These are phyloP conservation scores for Arthrobotrys iridis DNA, from an alignment of 2,329 filamentous ascomycete genomes.

Conservation along the genomic window DNA sequence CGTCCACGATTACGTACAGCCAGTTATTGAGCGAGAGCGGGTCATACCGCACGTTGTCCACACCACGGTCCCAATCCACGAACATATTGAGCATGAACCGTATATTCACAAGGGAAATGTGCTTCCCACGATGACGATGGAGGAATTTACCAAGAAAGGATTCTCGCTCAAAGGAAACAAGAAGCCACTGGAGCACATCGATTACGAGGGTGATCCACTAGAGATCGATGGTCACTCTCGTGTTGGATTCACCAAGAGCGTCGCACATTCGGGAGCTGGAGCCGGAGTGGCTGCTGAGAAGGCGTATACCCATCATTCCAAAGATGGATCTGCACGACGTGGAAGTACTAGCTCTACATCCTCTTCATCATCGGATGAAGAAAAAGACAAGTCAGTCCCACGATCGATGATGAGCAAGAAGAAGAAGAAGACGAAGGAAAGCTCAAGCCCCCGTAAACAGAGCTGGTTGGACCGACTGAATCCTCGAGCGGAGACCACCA, in stretches of 20 bases:
- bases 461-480: slow-evolving; percentile 41
- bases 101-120: slow-evolving; percentile 73
- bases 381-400: slow-evolving; percentile 19
- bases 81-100: slow-evolving; percentile 74
- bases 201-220: slow-evolving; percentile 58
- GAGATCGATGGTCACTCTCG: slow-evolving; percentile 17
- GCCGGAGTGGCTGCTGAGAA: slow-evolving; percentile 12
- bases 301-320: slow-evolving; percentile 16
- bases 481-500: slow-evolving; percentile 17
- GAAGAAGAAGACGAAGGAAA: slow-evolving; percentile 10
- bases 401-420: slow-evolving; percentile 24
- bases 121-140: slow-evolving; percentile 72
- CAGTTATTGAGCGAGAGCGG: slow-evolving; percentile 75
- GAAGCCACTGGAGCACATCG: slow-evolving; percentile 35
- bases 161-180: slow-evolving; percentile 54
- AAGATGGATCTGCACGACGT: slow-evolving; percentile 6
- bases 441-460: slow-evolving; percentile 19
- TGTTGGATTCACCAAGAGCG: slow-evolving; percentile 12
- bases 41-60: slow-evolving; percentile 75
- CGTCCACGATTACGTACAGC: slow-evolving; percentile 75
- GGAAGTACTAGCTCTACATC: slow-evolving; percentile 6
- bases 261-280: neutral
- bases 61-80: slow-evolving; percentile 77
- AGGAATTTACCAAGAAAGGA: slow-evolving; percentile 67
- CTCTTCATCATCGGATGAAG: slow-evolving; percentile 8